Percentiles rank a stretch among this genome's conserved stretches.
These are phyloP conservation scores for Paraphaeosphaeria minitans DNA, from an alignment of 2,329 filamentous ascomycete genomes.

Conservation along the genomic window DNA sequence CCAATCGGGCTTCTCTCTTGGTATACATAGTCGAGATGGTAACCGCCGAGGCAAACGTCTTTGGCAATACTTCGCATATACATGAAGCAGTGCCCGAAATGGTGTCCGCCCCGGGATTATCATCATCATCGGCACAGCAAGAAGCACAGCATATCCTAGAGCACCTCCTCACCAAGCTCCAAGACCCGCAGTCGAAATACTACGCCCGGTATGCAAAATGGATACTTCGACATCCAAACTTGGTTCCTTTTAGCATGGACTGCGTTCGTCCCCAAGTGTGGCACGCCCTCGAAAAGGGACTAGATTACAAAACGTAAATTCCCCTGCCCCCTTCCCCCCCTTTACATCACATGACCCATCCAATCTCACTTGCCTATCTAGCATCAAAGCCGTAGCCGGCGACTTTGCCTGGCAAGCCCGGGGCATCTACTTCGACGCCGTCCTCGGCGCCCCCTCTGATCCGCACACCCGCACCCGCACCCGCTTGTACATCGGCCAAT, in stretches of 20 bases:
- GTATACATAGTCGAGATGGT: neutral
- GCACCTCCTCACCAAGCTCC: conserved; percentile 25
- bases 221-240: conserved; percentile 23
- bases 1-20: conserved; percentile 1
- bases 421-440: conserved; percentile 34
- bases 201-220: conserved; percentile 27
- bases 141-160: conserved; percentile 32
- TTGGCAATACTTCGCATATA: neutral
- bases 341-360: neutral
- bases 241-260: conserved; percentile 26
- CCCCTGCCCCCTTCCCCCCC: neutral
- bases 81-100: conserved; percentile 1
- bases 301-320: conserved; percentile 25
- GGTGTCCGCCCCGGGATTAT: conserved; percentile 15
- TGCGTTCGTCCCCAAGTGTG: conserved; percentile 31
- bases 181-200: conserved; percentile 21
- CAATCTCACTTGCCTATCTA: neutral
- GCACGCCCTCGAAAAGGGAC: conserved; percentile 26
- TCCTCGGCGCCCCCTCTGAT: conserved; percentile 24
- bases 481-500: conserved; percentile 42
- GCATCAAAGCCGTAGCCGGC: conserved; percentile 29
- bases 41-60: neutral
- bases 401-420: conserved; percentile 29
- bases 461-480: neutral
- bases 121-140: conserved; percentile 21